Evolutionary conservation across 441 rosid species (phyloP).

Genomic region (Omphalea diandra): DNA sequence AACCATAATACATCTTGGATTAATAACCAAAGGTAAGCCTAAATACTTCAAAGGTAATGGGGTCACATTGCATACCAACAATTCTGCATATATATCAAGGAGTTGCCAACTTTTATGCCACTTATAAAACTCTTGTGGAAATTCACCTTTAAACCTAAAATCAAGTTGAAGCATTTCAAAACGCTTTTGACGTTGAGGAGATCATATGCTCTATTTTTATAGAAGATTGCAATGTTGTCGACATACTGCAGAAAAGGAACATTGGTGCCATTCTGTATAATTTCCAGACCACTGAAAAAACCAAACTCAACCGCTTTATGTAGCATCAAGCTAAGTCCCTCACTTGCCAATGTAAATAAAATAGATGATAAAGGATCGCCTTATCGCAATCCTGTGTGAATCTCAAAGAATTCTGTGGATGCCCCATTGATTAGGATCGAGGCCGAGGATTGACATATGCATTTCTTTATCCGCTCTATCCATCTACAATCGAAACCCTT

Average conservation of each 20-base stretch:
- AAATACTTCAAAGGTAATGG: background rate
- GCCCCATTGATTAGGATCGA: background rate
- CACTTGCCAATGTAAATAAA: background rate
- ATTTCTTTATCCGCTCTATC: background rate
- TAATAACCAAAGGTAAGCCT: background rate
- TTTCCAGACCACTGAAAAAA: background rate
- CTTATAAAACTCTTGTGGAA: background rate
- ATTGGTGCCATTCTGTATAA: background rate
- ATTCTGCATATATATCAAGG: background rate
- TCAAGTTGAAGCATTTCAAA: background rate
- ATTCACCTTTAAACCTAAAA: background rate
- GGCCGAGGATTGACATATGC: background rate
- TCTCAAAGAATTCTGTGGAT: background rate
- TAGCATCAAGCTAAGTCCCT: background rate
- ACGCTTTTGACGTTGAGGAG: background rate
- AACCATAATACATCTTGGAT: background rate
- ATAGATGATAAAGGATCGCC: background rate
- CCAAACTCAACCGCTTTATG: background rate
- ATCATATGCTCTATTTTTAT: background rate
- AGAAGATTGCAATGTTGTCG: background rate
- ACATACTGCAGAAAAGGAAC: background rate
- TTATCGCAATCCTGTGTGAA: background rate
- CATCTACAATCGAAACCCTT: background rate
- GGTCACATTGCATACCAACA: background rate
- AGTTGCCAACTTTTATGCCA: too few relatives aligned